A percentile compares a stretch with the other conserved stretches of the same genome.
Evolutionary conservation across 768 basidiomycete genomes (phyloP).

Genomic region (Suillus hirtellus): DNA sequence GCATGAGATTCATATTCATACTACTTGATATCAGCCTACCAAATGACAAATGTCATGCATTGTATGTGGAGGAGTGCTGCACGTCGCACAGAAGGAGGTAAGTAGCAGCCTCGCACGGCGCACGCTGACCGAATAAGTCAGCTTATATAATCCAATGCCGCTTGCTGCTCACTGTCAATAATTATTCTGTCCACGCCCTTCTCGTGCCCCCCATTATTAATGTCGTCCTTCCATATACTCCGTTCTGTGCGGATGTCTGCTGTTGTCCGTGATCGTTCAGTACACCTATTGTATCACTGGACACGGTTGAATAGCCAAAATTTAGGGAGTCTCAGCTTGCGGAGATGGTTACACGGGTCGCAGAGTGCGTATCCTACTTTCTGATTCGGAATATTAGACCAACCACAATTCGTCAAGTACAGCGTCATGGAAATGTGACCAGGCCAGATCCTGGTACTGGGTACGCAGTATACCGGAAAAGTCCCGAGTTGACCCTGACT

Average conservation of each 20-base stretch:
- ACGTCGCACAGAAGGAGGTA: background rate
- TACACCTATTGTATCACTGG: background rate
- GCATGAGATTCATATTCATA: background rate
- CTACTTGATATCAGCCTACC: background rate
- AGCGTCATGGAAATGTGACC: constrained; percentile 52
- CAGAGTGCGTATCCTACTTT: constrained; percentile 13
- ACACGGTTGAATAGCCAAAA: background rate
- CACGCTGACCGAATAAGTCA: background rate
- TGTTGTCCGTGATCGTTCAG: background rate
- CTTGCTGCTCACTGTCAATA: background rate
- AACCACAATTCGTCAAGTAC: constrained; percentile 14
- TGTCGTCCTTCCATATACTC: background rate
- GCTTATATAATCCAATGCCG: background rate
- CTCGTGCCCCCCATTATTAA: background rate
- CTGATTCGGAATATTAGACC: background rate
- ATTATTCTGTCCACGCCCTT: background rate
- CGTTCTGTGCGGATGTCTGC: background rate
- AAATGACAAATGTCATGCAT: background rate
- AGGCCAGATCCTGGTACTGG: constrained; percentile 71
- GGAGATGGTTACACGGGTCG: constrained; percentile 20
- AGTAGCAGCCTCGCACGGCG: too few species aligned
- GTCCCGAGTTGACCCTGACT: background rate
- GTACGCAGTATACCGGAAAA: constrained; percentile 37
- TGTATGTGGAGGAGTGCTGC: background rate
- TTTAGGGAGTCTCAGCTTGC: background rate